These are phyloP conservation scores for Termitomyces sp. DNA, from an alignment of 768 basidiomycete species.

Conservation along the genomic window DNA sequence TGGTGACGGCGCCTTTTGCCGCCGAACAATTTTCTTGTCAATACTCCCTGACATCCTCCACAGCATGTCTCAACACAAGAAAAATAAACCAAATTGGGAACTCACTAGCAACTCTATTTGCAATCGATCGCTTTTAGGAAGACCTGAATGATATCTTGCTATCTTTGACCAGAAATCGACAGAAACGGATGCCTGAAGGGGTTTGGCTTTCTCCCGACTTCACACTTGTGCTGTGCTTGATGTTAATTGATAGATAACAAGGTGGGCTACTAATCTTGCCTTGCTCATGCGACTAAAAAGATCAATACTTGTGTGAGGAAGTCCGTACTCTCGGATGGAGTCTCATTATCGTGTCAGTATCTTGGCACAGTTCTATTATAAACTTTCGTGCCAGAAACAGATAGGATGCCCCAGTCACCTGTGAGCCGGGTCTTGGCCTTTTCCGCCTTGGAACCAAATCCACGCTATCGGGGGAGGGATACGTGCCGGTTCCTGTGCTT, in stretches of 20 bases:
- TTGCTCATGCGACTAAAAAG: too few relatives aligned
- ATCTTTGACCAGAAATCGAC: neutral
- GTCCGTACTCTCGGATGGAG: neutral
- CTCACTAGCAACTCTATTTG: neutral
- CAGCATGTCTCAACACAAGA: neutral
- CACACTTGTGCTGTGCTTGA: neutral
- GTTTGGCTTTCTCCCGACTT: neutral
- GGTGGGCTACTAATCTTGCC: neutral
- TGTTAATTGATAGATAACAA: neutral
- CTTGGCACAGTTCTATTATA: constrained; percentile 13
- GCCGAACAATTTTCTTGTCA: too few relatives aligned
- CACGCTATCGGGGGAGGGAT: constrained; percentile 9
- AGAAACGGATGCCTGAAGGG: neutral
- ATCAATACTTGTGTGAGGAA: neutral
- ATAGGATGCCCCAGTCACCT: constrained; percentile 11
- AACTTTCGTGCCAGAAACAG: constrained; percentile 2
- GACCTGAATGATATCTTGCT: neutral
- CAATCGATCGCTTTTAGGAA: neutral
- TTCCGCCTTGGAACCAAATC: constrained; percentile 6
- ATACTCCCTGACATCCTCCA: neutral
- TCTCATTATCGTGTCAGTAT: constrained; percentile 3
- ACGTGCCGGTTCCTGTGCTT: constrained; percentile 1
- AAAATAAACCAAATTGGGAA: neutral
- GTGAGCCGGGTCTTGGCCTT: constrained; percentile 9
- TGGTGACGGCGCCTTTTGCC: neutral